Conservation (phyloP, 2,329 filamentous ascomycete genomes). For the Byssoonygena ceratinophila region DNA sequence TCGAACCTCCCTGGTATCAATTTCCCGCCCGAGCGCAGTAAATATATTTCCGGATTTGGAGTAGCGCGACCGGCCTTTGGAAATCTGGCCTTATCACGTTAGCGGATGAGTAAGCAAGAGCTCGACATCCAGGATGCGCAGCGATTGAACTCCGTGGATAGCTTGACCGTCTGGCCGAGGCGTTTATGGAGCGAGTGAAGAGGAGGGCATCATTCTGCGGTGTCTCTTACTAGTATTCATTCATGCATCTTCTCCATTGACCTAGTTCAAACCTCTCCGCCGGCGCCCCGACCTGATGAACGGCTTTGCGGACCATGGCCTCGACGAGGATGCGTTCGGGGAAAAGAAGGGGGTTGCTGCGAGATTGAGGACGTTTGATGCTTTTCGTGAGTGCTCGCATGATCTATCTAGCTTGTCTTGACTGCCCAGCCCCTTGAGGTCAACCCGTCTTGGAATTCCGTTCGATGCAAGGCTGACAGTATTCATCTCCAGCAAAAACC, state of each 20-base stretch:
- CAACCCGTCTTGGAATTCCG: neutral
- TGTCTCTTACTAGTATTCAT: neutral
- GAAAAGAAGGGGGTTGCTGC: conserved; percentile 51
- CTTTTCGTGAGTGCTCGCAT: conserved; percentile 62
- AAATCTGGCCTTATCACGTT: conserved; percentile 13
- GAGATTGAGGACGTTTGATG: conserved; percentile 75
- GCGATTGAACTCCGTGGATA: neutral
- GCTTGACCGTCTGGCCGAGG: neutral
- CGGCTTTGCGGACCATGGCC: conserved; percentile 58
- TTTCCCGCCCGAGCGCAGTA: too few relatives aligned
- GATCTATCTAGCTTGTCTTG: neutral
- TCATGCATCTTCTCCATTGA: conserved; percentile 4
- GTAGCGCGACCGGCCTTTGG: neutral
- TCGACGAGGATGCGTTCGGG: conserved; percentile 72
- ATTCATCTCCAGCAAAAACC: conserved; percentile 66
- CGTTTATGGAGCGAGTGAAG: neutral
- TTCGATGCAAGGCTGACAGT: neutral
- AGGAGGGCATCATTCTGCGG: neutral
- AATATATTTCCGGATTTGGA: neutral
- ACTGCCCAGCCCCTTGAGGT: too few relatives aligned
- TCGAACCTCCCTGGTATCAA: too few relatives aligned
- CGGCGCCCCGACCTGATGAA: conserved; percentile 51
- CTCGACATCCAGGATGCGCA: neutral
- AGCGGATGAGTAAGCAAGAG: conserved; percentile 12
- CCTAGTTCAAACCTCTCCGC: neutral